A percentile compares a stretch with the other conserved stretches of the same genome.
Evolutionary conservation across 2,329 filamentous ascomycete species (phyloP).

Genomic region (Epichloe uncinata): DNA sequence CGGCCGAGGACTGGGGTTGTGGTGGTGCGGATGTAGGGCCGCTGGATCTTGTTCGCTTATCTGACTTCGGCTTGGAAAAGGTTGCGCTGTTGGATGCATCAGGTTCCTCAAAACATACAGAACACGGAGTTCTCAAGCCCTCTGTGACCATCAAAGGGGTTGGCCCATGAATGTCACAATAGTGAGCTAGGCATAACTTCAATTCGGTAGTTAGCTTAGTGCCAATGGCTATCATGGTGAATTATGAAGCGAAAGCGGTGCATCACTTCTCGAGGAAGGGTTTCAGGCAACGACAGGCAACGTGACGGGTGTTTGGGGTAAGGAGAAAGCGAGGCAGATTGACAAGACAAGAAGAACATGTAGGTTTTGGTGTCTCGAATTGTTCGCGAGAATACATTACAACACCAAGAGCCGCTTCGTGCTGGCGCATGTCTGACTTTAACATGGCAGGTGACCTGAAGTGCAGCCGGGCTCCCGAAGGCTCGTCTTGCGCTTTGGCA

Average conservation of each 20-base stretch:
- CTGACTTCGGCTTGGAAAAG: constrained; percentile 10
- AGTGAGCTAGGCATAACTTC: constrained; percentile 57
- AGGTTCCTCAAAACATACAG: constrained; percentile 39
- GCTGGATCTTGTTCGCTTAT: constrained; percentile 28
- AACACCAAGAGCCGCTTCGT: not conserved
- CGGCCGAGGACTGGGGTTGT: constrained; percentile 20
- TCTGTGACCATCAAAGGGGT: constrained; percentile 59
- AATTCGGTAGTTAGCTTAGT: constrained; percentile 23
- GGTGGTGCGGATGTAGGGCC: constrained; percentile 22
- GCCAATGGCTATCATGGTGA: constrained; percentile 15
- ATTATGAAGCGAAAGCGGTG: not conserved
- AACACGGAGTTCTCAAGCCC: constrained; percentile 47
- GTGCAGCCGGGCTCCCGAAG: not conserved
- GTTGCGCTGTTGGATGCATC: constrained; percentile 1
- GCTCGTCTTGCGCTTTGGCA: constrained; percentile 1
- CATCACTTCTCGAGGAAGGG: not conserved
- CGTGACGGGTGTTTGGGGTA: not conserved
- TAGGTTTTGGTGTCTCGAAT: not conserved
- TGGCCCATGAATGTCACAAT: constrained; percentile 57
- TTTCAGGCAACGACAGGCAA: not conserved
- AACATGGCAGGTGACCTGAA: constrained; percentile 2
- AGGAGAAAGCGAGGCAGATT: not conserved
- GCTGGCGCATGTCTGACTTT: not conserved
- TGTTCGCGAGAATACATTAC: not conserved
- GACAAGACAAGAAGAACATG: not conserved